phyloP scores from a whole-genome alignment of 1,139 yeast genomes.

The Diutina rugosa region DNA sequence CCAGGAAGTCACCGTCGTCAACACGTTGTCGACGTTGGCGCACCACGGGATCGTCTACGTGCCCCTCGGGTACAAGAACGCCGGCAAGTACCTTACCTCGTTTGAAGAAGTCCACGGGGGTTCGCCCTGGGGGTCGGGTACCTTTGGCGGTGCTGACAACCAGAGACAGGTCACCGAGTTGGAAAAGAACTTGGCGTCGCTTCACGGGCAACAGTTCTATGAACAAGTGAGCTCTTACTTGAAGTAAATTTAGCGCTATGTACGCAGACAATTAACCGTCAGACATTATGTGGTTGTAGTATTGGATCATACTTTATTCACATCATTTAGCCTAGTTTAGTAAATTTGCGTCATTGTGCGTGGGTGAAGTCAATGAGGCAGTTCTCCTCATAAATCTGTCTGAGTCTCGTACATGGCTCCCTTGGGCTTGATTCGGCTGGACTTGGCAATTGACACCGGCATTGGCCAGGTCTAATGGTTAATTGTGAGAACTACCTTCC shows the following conservation, averaged over 20 bases:
- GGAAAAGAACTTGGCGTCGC: conserved; percentile 48
- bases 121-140: conserved; percentile 85
- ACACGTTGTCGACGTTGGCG: conserved; percentile 53
- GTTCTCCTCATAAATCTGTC: too few relatives aligned
- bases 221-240: conserved; percentile 9
- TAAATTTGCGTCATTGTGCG: neutral
- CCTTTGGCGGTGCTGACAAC: conserved; percentile 69
- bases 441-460: too few relatives aligned
- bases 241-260: neutral
- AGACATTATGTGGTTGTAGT: too few relatives aligned
- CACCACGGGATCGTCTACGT: conserved; percentile 76
- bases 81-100: conserved; percentile 44
- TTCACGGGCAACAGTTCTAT: conserved; percentile 49
- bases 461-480: too few relatives aligned
- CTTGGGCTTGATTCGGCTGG: too few relatives aligned
- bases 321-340: neutral
- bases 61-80: conserved; percentile 67
- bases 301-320: too few relatives aligned
- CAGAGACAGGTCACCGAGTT: conserved; percentile 57
- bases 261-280: too few relatives aligned
- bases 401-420: too few relatives aligned
- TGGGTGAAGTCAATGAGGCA: too few relatives aligned
- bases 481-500: too few relatives aligned
- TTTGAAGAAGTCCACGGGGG: conserved; percentile 68
- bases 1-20: conserved; percentile 59